Percentiles rank a stretch among this genome's conserved stretches.
phyloP scores from a whole-genome alignment of 768 basidiomycete species.

The Trametes villosa region DNA sequence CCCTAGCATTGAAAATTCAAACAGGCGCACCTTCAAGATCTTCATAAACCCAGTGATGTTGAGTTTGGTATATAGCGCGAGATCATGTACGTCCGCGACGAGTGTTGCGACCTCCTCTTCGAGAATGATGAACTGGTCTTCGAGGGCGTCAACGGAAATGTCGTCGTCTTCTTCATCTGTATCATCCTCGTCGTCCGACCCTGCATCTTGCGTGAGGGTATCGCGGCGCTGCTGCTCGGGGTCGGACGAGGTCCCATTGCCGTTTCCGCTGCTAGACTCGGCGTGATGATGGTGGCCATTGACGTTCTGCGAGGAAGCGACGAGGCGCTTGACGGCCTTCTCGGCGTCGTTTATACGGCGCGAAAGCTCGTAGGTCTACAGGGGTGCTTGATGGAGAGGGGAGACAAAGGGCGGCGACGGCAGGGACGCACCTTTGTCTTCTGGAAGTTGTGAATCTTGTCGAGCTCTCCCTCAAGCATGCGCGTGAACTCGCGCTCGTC shows the following conservation, averaged over 20 bases:
- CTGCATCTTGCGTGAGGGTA: conserved; percentile 60
- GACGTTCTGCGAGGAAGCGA: conserved; percentile 52
- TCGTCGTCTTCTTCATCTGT: conserved; percentile 52
- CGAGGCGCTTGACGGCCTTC: conserved; percentile 77
- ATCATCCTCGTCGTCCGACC: conserved; percentile 64
- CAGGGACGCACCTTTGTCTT: conserved; percentile 67
- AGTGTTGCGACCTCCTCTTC: conserved; percentile 95
- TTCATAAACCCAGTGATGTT: conserved; percentile 99
- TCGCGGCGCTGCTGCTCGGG: conserved; percentile 57
- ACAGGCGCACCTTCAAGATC: conserved; percentile 77
- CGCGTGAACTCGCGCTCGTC: conserved; percentile 85
- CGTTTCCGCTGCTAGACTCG: conserved; percentile 13
- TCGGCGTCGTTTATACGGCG: conserved; percentile 83
- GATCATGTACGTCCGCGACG: conserved; percentile 90
- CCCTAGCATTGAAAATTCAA: no score
- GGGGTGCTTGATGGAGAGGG: background rate
- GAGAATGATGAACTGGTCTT: conserved; percentile 82
- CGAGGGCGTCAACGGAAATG: conserved; percentile 73
- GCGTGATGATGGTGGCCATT: conserved; percentile 24
- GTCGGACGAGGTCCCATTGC: conserved; percentile 39
- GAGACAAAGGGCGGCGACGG: background rate
- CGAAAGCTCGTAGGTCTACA: conserved; percentile 79
- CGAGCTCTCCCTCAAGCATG: conserved; percentile 83
- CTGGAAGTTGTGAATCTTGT: conserved; percentile 95
- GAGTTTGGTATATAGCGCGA: conserved; percentile 92